These are phyloP conservation scores for Fusarium pininemorale DNA, from an alignment of 2,329 filamentous ascomycete species.

Conservation along the genomic window DNA sequence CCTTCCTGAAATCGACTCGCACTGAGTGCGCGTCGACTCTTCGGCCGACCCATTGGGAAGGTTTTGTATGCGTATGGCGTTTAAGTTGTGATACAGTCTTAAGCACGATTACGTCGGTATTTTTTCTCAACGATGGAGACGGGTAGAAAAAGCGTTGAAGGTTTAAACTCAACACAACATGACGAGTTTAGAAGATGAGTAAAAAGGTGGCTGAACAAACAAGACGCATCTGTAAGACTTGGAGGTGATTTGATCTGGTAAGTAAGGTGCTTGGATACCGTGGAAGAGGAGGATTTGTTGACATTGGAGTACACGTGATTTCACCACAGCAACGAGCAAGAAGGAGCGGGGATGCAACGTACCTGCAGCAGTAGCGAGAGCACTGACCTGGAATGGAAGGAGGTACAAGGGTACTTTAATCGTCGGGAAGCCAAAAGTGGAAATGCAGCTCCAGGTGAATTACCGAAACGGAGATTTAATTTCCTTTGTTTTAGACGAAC, in stretches of 20 bases:
- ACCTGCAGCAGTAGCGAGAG: conserved; percentile 36
- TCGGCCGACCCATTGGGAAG: conserved; percentile 43
- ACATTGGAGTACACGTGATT: conserved; percentile 43
- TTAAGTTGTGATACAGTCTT: conserved; percentile 4
- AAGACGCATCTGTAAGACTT: conserved; percentile 4
- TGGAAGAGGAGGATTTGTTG: conserved; percentile 38
- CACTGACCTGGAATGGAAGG: conserved; percentile 29
- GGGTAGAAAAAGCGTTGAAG: conserved; percentile 12
- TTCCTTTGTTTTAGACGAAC: conserved; percentile 22
- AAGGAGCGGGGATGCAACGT: conserved; percentile 32
- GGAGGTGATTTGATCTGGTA: neutral
- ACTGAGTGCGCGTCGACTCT: conserved; percentile 47
- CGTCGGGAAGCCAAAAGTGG: conserved; percentile 16
- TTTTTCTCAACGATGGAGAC: neutral
- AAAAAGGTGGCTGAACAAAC: conserved; percentile 27
- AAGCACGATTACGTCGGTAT: conserved; percentile 20
- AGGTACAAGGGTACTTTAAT: conserved; percentile 15
- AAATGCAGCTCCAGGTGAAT: conserved; percentile 15
- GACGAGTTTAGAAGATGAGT: neutral
- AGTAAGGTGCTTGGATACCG: neutral
- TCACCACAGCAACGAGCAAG: conserved; percentile 47
- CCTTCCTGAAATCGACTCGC: conserved; percentile 76
- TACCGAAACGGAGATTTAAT: conserved; percentile 27
- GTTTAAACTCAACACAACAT: conserved; percentile 11
- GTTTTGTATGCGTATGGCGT: conserved; percentile 17